Base-by-base conservation (phyloP, 1,139 yeast genomes). In the Suhomyces ambrosiae region DNA sequence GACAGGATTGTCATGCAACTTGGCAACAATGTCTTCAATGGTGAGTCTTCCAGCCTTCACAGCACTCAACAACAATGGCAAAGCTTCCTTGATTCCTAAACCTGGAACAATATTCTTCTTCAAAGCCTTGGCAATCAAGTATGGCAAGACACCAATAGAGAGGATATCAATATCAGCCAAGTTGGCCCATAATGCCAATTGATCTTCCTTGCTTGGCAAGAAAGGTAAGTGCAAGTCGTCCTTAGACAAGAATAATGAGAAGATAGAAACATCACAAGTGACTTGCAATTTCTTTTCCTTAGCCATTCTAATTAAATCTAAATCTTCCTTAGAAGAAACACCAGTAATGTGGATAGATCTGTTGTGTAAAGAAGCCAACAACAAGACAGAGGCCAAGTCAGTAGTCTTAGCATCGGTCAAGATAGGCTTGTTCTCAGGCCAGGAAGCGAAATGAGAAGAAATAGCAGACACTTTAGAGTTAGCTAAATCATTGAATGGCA, bases 401-500 rank as follows among this genome's bases (percentile, higher is more conserved):
- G 97, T 86, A 19, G 94, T 82, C 61, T 80, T 82, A 32, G 97
- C 97, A 65, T 92, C 97, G 32, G 96, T 88, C 49, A 90, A 76
- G 47, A 92, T 86, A 46, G 95, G 94, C 70, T 88, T 89, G 56
- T 66, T 65, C 38, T 74, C 71, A 38, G 96, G 96, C 97, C 97
- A 90, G 30, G 80, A 68, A 47, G 82, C 79, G 52, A 89, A 82
- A 53, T 88, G 94, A 27, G 85, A 76, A 26, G 95, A 80, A 33
- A 88, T 82, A 23, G 85, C 73, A 16, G 90, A 76, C 37, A 90
- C 87, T 56, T 83, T 84, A 50, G 79, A 74, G 55, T 75, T 71
- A 35, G 81, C 76, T 56, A 85, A 77, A 48, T 82, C 87, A 59
- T 81, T 82, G 68, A 86, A 84, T 41, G 95, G 92, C 56, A 89